phyloP scores from a whole-genome alignment of 345 rosid species.

The Citrus maxima region DNA sequence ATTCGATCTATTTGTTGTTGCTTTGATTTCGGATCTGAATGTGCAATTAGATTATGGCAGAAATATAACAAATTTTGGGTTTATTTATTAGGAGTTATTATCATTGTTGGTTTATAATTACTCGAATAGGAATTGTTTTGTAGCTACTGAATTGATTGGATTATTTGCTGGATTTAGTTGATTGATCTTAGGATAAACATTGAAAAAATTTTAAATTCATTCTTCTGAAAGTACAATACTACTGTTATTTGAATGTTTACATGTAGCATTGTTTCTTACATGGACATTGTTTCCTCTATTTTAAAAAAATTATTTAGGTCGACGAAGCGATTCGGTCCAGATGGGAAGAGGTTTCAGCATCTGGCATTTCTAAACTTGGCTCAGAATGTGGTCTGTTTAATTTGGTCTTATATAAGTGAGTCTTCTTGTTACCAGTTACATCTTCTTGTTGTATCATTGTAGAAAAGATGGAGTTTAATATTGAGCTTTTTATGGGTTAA shows the following conservation, averaged over 20 bases:
- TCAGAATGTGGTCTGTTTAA: slow-evolving; percentile 81
- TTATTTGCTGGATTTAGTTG: background rate
- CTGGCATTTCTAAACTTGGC: slow-evolving; percentile 89
- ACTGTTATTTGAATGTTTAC: background rate
- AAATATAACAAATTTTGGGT: background rate
- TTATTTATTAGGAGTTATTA: background rate
- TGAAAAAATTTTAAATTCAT: background rate
- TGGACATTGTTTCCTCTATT: background rate
- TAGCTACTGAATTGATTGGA: background rate
- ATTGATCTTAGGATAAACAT: background rate
- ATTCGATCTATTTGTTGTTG: background rate
- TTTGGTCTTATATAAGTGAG: slow-evolving; percentile 95
- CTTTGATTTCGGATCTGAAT: slow-evolving; percentile 1
- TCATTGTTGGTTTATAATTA: background rate
- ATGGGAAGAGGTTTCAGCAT: slow-evolving; percentile 85
- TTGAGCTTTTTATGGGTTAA: background rate
- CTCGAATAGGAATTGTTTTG: too few relatives aligned
- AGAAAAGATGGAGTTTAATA: slow-evolving; percentile 1
- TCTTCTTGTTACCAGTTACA: background rate
- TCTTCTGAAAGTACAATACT: background rate
- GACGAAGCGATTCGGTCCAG: slow-evolving; percentile 82
- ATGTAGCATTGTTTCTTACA: background rate
- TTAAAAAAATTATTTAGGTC: slow-evolving; percentile 40
- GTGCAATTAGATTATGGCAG: background rate
- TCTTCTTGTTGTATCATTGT: background rate